Evolutionary conservation across 2,329 filamentous ascomycete species (phyloP), one percentile per base, ranked within the genome.

Genomic region (Helotiales sp.): DNA sequence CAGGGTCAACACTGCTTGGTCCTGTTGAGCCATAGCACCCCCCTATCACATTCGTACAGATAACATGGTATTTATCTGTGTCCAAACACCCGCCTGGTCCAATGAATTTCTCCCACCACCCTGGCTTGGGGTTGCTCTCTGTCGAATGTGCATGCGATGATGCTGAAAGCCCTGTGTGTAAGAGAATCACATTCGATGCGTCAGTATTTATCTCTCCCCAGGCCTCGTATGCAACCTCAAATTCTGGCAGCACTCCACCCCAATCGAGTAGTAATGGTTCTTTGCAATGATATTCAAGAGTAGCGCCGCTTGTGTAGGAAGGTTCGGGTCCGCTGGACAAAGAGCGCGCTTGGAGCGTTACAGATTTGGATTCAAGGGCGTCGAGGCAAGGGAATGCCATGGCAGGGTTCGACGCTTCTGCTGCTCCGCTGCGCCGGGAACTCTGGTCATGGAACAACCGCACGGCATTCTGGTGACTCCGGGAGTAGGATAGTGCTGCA

Each of bases 101-200:
- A 69, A 99, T 98, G 72, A 99, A 99, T 73, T 89, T 93, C 75
- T 99, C 95, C 95, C 95, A 99, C 95, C 95, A 99, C 3, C 95
- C 95, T 0, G 92, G 89, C 72, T 93, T 89, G 0, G 90, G 83
- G 72, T 99, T 99, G 9, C 80, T 78, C 52, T 84, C 81, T n/a
- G 93, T 98, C 57, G 92, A 97, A 70, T 93, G 93, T 1, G 95
- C 95, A 75, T 99, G 95, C 57, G 93, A 98, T 6, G 93, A 97
- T n/a, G 95, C 95, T 0, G 93, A 97, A 5, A 99, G 81, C 8
- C 95, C 95, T 0, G 95, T 99, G 72, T 98, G 92, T 2, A 99
- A 77, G 8, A 99, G 81, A 61, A 99, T 95, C 3, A 87, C 92
- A 73, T 99, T 99, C 70, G 85, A 91, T 73, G 83, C 89, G 74